A percentile compares a stretch with the other conserved stretches of the same genome.
These are phyloP conservation scores for Penicillium sp. DNA, from an alignment of 2,329 filamentous ascomycete species.

Conservation along the genomic window DNA sequence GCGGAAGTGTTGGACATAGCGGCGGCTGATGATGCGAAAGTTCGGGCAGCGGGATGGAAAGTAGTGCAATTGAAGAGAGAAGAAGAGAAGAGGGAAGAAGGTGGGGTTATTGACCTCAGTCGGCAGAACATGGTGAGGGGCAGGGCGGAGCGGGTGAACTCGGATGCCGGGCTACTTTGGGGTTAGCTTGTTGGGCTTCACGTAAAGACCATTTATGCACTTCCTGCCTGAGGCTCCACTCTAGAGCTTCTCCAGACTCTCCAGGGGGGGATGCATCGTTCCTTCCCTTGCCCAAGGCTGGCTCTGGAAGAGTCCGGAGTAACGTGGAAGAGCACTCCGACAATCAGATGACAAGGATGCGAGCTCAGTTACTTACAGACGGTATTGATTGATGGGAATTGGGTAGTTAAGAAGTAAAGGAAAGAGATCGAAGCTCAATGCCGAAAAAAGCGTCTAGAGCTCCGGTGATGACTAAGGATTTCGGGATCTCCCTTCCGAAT, in stretches of 20 bases:
- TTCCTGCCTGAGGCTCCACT: conserved; percentile 16
- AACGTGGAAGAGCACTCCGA: not conserved
- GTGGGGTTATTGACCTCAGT: conserved; percentile 45
- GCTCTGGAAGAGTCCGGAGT: not conserved
- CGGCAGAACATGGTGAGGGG: conserved; percentile 45
- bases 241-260: conserved; percentile 10
- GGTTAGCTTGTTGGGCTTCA: conserved; percentile 25
- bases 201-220: conserved; percentile 18
- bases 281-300: not conserved
- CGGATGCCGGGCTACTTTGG: conserved; percentile 23
- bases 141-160: conserved; percentile 29
- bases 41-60: conserved; percentile 31
- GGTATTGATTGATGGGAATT: conserved; percentile 16
- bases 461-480: conserved; percentile 17
- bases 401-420: conserved; percentile 16
- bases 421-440: conserved; percentile 24
- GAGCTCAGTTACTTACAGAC: conserved; percentile 21
- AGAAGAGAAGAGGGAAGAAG: conserved; percentile 41
- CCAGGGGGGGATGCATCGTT: not conserved
- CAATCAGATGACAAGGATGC: not conserved
- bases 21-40: conserved; percentile 54
- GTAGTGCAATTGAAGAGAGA: conserved; percentile 41
- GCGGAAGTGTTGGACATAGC: conserved; percentile 69
- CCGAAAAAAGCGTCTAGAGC: conserved; percentile 22
- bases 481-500: conserved; percentile 9